A percentile compares a stretch with the other conserved stretches of the same genome.
These are phyloP conservation scores for Elsinoe perseae DNA, from an alignment of 2,329 filamentous ascomycete species.

Conservation along the genomic window DNA sequence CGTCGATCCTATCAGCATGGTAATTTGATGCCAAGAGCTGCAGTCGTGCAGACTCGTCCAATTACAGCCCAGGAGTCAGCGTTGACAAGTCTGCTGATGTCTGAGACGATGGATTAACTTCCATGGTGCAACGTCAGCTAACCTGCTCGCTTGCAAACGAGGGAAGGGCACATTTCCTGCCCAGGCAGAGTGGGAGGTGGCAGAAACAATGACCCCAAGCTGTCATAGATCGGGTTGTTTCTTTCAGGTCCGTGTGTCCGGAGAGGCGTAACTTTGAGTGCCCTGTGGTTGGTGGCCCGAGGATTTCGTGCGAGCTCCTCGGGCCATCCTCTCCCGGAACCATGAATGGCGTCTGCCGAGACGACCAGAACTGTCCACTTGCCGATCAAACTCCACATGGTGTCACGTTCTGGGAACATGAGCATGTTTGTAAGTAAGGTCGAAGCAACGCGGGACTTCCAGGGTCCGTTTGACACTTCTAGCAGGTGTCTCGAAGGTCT, in stretches of 20 bases:
- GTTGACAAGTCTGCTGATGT: background rate
- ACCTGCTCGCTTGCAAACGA: background rate
- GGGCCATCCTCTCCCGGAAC: background rate
- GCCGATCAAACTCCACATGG: slow-evolving; percentile 7
- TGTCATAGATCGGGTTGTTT: slow-evolving; percentile 9
- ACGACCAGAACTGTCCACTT: background rate
- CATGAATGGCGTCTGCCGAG: slow-evolving; percentile 8
- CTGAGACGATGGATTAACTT: background rate
- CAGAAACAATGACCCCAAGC: background rate
- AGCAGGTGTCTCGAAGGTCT: background rate
- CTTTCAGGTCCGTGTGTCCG: background rate
- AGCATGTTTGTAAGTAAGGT: slow-evolving; percentile 2
- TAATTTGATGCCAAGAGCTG: slow-evolving; percentile 9
- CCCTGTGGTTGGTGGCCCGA: slow-evolving; percentile 1
- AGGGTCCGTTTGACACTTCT: background rate
- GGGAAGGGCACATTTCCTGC: background rate
- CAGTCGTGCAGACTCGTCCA: background rate
- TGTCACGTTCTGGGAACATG: background rate
- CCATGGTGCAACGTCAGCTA: background rate
- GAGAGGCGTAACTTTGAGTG: too few relatives aligned
- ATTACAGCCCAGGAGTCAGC: background rate
- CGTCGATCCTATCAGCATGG: background rate
- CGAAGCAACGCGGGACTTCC: background rate
- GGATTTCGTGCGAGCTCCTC: background rate
- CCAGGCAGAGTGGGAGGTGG: background rate